Percentiles rank a stretch among this genome's conserved stretches.
These are phyloP conservation scores for Sicyos baderoa DNA, from an alignment of 306 rosid genomes.

Conservation along the genomic window DNA sequence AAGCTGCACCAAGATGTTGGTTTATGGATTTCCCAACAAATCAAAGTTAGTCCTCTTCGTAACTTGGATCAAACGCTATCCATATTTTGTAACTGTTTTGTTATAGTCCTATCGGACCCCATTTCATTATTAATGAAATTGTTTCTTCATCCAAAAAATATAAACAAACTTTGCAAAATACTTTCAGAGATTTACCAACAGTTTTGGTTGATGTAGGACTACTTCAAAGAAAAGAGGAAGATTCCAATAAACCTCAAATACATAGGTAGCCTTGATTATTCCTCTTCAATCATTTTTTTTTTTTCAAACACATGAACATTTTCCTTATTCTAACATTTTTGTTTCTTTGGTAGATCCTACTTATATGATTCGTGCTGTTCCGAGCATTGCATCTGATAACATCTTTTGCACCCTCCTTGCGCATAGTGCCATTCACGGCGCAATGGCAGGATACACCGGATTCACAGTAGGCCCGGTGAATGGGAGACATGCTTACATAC, in stretches of 20 bases:
- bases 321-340: background rate
- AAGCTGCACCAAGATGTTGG: constrained; percentile 52
- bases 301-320: background rate
- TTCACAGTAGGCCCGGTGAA: constrained; percentile 61
- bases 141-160: no score
- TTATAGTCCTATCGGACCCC: no score
- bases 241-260: constrained; percentile 51
- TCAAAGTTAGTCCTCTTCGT: constrained; percentile 47
- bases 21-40: constrained; percentile 53
- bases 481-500: constrained; percentile 58
- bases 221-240: constrained; percentile 36
- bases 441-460: constrained; percentile 71
- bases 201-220: constrained; percentile 32
- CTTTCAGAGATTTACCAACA: background rate
- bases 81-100: no score
- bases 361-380: constrained; percentile 71
- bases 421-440: constrained; percentile 65
- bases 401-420: constrained; percentile 64
- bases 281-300: background rate
- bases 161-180: no score
- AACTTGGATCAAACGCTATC: no score
- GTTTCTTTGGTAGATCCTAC: constrained; percentile 52
- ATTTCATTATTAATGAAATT: no score
- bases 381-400: constrained; percentile 67
- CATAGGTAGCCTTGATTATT: constrained; percentile 30